These are phyloP conservation scores for Umbelopsis isabellina DNA, from an alignment of 192 early-diverging fungal species.

Conservation along the genomic window DNA sequence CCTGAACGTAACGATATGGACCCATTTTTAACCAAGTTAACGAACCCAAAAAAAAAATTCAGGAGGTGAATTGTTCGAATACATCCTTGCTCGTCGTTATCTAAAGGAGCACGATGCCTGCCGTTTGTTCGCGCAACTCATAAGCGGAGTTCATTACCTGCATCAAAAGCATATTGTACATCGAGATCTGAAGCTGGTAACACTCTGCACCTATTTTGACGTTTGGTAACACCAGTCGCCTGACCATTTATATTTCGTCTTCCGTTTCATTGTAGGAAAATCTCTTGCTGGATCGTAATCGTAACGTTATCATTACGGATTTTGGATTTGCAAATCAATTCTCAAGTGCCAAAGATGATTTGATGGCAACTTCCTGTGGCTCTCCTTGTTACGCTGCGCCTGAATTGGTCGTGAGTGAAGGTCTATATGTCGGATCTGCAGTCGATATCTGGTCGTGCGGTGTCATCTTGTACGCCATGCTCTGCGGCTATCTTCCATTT, in stretches of 20 bases:
- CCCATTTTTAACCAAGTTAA: background rate
- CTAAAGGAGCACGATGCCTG: conserved; percentile 91
- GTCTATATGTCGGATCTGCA: conserved; percentile 91
- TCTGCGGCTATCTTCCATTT: conserved; percentile 87
- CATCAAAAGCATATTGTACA: conserved; percentile 95
- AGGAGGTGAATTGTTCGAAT: conserved; percentile 97
- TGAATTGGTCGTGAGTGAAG: conserved; percentile 96
- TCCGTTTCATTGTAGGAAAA: conserved; percentile 71
- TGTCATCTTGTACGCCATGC: conserved; percentile 95
- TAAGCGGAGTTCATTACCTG: conserved; percentile 91
- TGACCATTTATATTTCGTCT: background rate
- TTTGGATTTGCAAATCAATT: conserved; percentile 99
- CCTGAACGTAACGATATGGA: background rate
- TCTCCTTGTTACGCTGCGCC: conserved; percentile 99
- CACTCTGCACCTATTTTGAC: conserved; percentile 25
- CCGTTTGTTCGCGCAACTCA: conserved; percentile 90
- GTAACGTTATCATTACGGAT: conserved; percentile 96
- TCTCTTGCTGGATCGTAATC: conserved; percentile 85
- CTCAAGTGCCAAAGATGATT: conserved; percentile 66
- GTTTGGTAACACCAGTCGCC: background rate
- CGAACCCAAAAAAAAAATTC: background rate
- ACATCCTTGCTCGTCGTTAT: conserved; percentile 93
- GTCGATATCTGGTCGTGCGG: conserved; percentile 99
- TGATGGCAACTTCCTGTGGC: conserved; percentile 95
- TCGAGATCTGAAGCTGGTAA: conserved; percentile 93